These are phyloP conservation scores for Apiotrichum porosum DNA, from an alignment of 1,284 basidiomycete species.

Conservation along the genomic window DNA sequence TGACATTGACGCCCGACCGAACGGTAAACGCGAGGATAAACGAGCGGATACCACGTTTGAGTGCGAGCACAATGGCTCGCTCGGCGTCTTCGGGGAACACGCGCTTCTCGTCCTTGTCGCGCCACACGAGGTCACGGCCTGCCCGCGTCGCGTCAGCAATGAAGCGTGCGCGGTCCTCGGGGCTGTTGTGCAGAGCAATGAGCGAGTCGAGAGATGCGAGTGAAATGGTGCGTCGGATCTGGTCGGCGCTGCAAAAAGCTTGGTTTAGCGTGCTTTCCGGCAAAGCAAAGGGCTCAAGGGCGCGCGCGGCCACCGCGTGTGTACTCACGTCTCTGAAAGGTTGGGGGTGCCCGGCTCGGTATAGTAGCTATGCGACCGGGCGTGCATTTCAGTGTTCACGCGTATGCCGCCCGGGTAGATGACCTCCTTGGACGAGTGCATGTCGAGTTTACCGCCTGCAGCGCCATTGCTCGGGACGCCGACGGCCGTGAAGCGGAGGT, in stretches of 20 bases:
- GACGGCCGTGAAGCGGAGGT: conserved; percentile 14
- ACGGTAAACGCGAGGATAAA: conserved; percentile 71
- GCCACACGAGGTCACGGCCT: conserved; percentile 62
- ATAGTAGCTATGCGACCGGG: background rate
- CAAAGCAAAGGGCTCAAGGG: background rate
- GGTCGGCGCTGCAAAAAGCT: conserved; percentile 34
- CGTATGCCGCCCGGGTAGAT: conserved; percentile 8
- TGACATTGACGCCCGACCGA: conserved; percentile 71
- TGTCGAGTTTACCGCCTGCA: too few species aligned
- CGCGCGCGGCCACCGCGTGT: too few species aligned
- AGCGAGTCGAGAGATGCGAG: conserved; percentile 45
- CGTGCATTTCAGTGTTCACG: too few species aligned
- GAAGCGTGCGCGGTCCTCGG: conserved; percentile 32
- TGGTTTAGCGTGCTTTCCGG: background rate
- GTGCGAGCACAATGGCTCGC: conserved; percentile 69
- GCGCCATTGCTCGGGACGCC: background rate
- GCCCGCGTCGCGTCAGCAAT: conserved; percentile 30
- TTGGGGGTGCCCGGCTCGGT: conserved; percentile 47
- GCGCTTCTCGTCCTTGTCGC: conserved; percentile 70
- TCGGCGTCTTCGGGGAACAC: conserved; percentile 63
- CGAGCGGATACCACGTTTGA: conserved; percentile 67
- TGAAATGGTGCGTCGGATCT: conserved; percentile 48
- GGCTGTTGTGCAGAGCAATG: conserved; percentile 30
- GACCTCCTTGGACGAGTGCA: background rate
- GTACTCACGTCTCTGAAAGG: conserved; percentile 43